A percentile compares a stretch with the other conserved stretches of the same genome.
Evolutionary conservation across 257 asterid species (phyloP).

Genomic region (Fraxinus cuspidata): DNA sequence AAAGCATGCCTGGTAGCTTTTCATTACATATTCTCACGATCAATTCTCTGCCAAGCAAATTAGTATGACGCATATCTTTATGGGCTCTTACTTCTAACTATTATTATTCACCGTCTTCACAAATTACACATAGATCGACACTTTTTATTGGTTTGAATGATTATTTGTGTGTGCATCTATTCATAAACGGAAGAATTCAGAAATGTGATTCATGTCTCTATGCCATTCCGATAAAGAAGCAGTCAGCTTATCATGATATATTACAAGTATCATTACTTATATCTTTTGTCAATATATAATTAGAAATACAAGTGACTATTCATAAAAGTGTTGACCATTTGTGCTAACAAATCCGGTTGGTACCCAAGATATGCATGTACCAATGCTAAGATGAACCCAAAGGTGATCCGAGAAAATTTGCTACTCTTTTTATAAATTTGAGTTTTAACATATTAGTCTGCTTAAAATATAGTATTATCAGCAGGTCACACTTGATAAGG

Average conservation of each 20-base stretch:
- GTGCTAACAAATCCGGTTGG: neutral
- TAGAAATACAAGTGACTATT: neutral
- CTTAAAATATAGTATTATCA: neutral
- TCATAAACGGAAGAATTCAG: neutral
- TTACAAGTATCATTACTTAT: neutral
- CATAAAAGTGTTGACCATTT: neutral
- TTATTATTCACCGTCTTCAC: neutral
- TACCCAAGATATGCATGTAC: neutral
- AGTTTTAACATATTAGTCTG: neutral
- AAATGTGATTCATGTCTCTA: neutral
- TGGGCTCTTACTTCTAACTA: neutral
- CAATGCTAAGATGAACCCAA: neutral
- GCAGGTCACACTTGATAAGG: neutral
- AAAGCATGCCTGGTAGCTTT: neutral
- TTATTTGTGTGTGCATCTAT: neutral
- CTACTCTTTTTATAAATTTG: neutral
- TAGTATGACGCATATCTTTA: neutral
- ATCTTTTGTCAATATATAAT: neutral
- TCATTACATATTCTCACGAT: neutral
- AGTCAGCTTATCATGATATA: neutral
- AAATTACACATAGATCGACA: neutral
- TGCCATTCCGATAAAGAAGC: neutral
- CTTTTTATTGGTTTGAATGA: neutral
- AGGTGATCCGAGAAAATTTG: neutral
- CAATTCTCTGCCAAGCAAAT: neutral